phyloP scores from a whole-genome alignment of 2,329 filamentous ascomycete species.

The Aureobasidium sp. region DNA sequence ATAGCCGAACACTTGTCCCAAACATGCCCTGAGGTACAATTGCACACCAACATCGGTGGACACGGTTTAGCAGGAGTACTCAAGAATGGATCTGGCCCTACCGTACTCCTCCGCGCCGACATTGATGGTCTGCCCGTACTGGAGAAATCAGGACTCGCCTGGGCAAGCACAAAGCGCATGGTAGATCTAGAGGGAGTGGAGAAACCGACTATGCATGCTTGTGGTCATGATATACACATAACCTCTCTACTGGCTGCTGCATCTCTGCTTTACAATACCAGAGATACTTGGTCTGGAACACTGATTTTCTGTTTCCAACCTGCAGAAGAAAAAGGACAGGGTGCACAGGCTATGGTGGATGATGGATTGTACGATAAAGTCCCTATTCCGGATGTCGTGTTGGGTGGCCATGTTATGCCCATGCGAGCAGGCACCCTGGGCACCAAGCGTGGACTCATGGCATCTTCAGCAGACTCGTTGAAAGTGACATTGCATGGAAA shows the following conservation, averaged over 20 bases:
- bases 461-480: constrained; percentile 32
- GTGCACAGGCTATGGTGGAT: constrained; percentile 55
- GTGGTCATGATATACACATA: constrained; percentile 60
- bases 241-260: constrained; percentile 48
- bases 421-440: constrained; percentile 31
- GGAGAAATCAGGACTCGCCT: constrained; percentile 47
- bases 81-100: constrained; percentile 46
- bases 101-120: constrained; percentile 51
- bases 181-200: constrained; percentile 39
- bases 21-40: constrained; percentile 30
- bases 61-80: constrained; percentile 50
- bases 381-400: constrained; percentile 46
- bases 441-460: constrained; percentile 33
- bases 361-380: constrained; percentile 48
- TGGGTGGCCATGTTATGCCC: constrained; percentile 51
- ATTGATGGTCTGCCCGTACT: constrained; percentile 53
- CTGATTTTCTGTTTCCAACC: constrained; percentile 59
- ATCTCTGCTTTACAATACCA: constrained; percentile 37
- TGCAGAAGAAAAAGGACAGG: constrained; percentile 54
- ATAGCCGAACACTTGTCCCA: constrained; percentile 34
- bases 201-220: constrained; percentile 58
- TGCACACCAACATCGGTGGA: constrained; percentile 48
- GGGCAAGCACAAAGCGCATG: constrained; percentile 42
- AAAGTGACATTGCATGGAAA: constrained; percentile 48
- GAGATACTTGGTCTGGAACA: constrained; percentile 51